Percentiles rank a stretch among this genome's conserved stretches.
These are phyloP conservation scores for Gentiana straminea DNA, from an alignment of 257 asterid genomes.

Conservation along the genomic window DNA sequence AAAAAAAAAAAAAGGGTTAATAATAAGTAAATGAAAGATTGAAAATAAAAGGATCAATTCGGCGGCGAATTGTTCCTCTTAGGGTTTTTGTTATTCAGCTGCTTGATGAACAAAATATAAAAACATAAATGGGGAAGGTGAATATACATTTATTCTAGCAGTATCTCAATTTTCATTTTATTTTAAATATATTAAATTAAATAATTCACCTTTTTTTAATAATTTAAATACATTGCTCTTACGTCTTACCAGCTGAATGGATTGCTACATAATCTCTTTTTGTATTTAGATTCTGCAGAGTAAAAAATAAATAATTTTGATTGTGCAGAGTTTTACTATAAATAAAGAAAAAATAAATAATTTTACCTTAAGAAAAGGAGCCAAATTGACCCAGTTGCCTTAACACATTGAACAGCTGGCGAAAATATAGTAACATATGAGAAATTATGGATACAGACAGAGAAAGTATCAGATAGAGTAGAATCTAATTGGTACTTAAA, in stretches of 20 bases:
- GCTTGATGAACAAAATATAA: slow-evolving; percentile 16
- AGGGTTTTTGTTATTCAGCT: slow-evolving; percentile 63
- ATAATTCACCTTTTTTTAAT: slow-evolving; percentile 1
- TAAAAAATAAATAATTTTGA: too few relatives aligned
- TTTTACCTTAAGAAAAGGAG: not conserved
- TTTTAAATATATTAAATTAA: not conserved
- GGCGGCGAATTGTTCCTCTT: slow-evolving; percentile 81
- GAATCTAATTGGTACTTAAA: too few relatives aligned
- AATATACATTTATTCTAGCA: not conserved
- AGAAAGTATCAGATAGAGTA: not conserved
- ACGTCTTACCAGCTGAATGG: slow-evolving; percentile 11
- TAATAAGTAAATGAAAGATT: slow-evolving; percentile 14
- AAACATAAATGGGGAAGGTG: not conserved
- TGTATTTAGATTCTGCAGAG: too few relatives aligned
- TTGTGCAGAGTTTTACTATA: too few relatives aligned
- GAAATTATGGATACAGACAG: not conserved
- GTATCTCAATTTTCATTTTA: not conserved
- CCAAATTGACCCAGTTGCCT: too few relatives aligned
- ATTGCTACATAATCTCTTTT: not conserved
- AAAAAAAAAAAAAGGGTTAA: slow-evolving; percentile 13
- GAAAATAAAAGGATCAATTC: slow-evolving; percentile 19
- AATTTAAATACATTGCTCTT: slow-evolving; percentile 9
- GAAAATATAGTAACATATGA: too few relatives aligned
- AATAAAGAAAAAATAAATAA: not conserved
- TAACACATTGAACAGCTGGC: too few relatives aligned